Base-by-base conservation (phyloP, 257 asterid species). In the Lycium barbarum region DNA sequence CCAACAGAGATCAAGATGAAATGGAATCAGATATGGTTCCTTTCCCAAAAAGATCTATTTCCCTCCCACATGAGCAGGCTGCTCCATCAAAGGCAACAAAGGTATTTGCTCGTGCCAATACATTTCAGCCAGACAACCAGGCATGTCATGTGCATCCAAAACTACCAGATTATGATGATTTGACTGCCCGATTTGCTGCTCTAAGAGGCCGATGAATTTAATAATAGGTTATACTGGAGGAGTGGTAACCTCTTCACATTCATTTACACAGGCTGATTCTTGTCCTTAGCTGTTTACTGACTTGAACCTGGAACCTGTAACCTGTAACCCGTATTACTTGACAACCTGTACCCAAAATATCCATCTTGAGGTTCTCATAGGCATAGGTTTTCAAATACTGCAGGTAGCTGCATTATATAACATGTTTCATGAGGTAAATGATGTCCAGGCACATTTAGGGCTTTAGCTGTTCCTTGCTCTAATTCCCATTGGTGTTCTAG, bases 81-180 rank as follows among this genome's bases (percentile, higher is more conserved):
- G 82, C 85, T 43, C 88, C 90, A 36, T 86, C 90, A 4, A 92
- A 90, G 83, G 47, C 83, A 12, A 86, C 87, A 88, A 92, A 89
- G 85, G 90, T 91, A 33, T 90, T 88, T 36, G 82, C 88, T 66
- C 98, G 98, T 47, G 93, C 94, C 49, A 92, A 91, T 87, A 91
- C 97, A 17, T 92, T 93, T 87, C 97, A 94, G 89, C 92, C 92
- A 3, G 98, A 93, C 87, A 90, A 87, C 84, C 97, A 89, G 89
- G 94, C 96, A 38, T 87, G 83, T 15, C 98, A 95, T 59, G 99
- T 97, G 90, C 99, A 97, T 88, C 98, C 98, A 67, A 97, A 97
- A 61, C 84, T 97, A 83, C 99, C 99, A 9, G 95, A 97, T 84
- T 97, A 97, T 14, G 98, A 97, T 78, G 98, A 97, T 91, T 89